Conservation (phyloP, 345 rosid species). For the Hibiscus tridactylites region DNA sequence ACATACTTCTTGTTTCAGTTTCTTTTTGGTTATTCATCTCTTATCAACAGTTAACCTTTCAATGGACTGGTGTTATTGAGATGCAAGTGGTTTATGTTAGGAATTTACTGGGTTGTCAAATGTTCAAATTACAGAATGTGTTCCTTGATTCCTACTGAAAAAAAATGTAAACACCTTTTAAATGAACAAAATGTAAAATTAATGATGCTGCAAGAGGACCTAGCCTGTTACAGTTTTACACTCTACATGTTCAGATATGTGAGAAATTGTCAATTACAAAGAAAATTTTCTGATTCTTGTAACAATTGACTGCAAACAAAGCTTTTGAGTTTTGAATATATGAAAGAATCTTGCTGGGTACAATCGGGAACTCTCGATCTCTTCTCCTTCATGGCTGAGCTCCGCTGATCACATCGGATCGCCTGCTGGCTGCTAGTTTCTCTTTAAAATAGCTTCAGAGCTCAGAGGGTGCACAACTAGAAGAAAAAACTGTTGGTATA, state of each 20-base stretch:
- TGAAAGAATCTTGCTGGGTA: neutral
- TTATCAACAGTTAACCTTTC: neutral
- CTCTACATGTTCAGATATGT: neutral
- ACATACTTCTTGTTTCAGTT: neutral
- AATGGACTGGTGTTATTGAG: neutral
- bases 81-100: neutral
- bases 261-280: neutral
- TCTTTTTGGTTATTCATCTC: neutral
- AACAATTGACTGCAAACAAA: neutral
- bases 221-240: slow-evolving; percentile 2
- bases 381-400: neutral
- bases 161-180: neutral
- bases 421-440: neutral
- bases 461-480: neutral
- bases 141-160: neutral
- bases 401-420: neutral
- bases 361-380: neutral
- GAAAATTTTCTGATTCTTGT: neutral
- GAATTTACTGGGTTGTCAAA: neutral
- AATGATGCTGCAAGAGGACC: neutral
- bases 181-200: neutral
- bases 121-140: neutral
- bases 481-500: neutral
- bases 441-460: neutral
- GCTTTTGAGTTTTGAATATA: neutral